Evolutionary conservation across 306 rosid genomes (phyloP).

Genomic region (Dalbergia cochinchinensis): DNA sequence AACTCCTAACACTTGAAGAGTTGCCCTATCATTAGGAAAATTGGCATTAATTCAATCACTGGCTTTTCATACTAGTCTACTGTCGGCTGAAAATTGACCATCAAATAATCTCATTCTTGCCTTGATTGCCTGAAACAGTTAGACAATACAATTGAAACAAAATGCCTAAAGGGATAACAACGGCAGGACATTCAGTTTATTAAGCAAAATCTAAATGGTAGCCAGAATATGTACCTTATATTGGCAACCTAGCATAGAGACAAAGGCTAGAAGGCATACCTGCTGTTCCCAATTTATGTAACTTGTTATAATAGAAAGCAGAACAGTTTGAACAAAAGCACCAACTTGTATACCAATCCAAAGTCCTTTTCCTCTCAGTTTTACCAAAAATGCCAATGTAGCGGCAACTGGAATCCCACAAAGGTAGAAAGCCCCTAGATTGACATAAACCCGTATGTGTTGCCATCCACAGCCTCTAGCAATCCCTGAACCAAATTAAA

Average conservation of each 20-base stretch:
- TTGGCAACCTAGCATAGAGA: conserved; percentile 15
- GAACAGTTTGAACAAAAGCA: conserved; percentile 52
- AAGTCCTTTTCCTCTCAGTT: conserved; percentile 62
- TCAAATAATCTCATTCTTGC: conserved; percentile 56
- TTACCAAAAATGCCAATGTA: conserved; percentile 56
- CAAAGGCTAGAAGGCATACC: conserved; percentile 46
- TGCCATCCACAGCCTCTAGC: conserved; percentile 90
- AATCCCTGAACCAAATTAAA: conserved; percentile 50
- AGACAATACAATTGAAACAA: conserved; percentile 4
- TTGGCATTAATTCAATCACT: neutral
- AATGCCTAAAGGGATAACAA: neutral
- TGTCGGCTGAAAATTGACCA: conserved; percentile 39
- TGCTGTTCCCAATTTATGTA: conserved; percentile 67
- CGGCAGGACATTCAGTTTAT: neutral
- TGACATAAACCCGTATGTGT: conserved; percentile 67
- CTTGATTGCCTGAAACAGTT: conserved; percentile 50
- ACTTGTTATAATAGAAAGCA: conserved; percentile 54
- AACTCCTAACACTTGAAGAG: neutral
- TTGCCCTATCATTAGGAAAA: neutral
- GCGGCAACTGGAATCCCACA: conserved; percentile 78
- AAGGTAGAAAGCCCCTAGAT: conserved; percentile 70
- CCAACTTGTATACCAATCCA: conserved; percentile 76
- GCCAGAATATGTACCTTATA: neutral
- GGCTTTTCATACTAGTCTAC: conserved; percentile 11
- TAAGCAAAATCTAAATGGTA: neutral